Conservation (phyloP, 768 basidiomycete genomes). For the Boletus huronensis region DNA sequence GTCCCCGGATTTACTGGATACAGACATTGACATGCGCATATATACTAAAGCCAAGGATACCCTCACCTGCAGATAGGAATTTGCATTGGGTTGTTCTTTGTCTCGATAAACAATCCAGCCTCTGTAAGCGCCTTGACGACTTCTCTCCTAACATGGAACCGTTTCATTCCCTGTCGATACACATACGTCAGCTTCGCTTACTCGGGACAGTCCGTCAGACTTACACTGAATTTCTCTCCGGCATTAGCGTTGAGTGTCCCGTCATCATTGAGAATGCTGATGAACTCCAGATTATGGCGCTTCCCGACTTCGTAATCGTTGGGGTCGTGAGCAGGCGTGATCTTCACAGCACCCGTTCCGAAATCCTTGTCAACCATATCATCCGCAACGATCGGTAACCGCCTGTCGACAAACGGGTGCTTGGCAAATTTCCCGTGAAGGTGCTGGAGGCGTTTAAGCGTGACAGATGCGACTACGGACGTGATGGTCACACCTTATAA, state of each 20-base stretch:
- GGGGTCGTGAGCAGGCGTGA: slow-evolving; percentile 96
- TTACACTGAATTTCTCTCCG: slow-evolving; percentile 69
- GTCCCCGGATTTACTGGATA: slow-evolving; percentile 86
- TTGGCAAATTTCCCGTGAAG: slow-evolving; percentile 89
- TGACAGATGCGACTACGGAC: neutral
- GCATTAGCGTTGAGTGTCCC: slow-evolving; percentile 93
- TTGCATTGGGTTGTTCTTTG: slow-evolving; percentile 96
- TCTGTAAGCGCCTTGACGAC: slow-evolving; percentile 84
- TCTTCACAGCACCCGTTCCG: slow-evolving; percentile 98
- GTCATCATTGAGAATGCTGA: slow-evolving; percentile 95
- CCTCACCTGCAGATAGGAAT: slow-evolving; percentile 85
- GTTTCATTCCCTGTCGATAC: slow-evolving; percentile 79
- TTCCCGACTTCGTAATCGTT: slow-evolving; percentile 95
- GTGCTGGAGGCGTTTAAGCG: slow-evolving; percentile 44
- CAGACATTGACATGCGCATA: slow-evolving; percentile 1
- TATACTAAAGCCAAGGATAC: neutral
- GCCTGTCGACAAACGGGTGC: slow-evolving; percentile 86
- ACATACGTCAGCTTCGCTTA: neutral
- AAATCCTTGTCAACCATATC: slow-evolving; percentile 91
- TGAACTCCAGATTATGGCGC: slow-evolving; percentile 84
- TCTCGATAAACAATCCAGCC: slow-evolving; percentile 80
- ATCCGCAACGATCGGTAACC: slow-evolving; percentile 86
- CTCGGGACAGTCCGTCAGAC: slow-evolving; percentile 6
- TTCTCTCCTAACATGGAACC: slow-evolving; percentile 87
- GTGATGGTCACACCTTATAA: slow-evolving; percentile 56